phyloP scores from a whole-genome alignment of 805 yeast genomes.

The Zygotorulaspora chibaensis region DNA sequence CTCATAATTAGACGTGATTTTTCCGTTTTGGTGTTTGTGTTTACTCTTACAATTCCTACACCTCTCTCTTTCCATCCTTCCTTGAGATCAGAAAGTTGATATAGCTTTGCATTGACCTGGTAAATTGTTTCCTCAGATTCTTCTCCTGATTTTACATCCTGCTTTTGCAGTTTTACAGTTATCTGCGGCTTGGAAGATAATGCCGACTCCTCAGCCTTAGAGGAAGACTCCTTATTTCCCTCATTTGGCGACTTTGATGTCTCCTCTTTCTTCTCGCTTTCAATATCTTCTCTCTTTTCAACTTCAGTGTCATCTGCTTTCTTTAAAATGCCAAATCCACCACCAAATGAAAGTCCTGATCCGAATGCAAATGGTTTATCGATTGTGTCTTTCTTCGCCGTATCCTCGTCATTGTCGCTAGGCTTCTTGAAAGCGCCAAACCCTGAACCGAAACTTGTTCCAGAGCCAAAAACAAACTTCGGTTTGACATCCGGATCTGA shows the following conservation, averaged over 20 bases:
- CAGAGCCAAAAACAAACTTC: constrained; percentile 53
- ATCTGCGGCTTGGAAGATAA: constrained; percentile 40
- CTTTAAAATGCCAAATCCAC: constrained; percentile 30
- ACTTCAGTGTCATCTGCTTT: constrained; percentile 8
- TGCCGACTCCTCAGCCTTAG: constrained; percentile 30
- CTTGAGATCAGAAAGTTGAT: constrained; percentile 59
- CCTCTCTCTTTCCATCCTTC: constrained; percentile 97
- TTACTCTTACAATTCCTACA: constrained; percentile 79
- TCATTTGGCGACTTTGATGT: constrained; percentile 10
- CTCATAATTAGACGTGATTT: constrained; percentile 82
- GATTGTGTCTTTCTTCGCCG: constrained; percentile 2
- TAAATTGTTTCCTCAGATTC: constrained; percentile 73
- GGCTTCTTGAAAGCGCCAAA: constrained; percentile 33
- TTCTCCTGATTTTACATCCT: constrained; percentile 77
- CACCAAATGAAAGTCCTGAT: constrained; percentile 42
- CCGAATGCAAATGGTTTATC: constrained; percentile 40
- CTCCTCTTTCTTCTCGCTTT: constrained; percentile 11
- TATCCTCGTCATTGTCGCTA: constrained; percentile 10
- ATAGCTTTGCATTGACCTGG: constrained; percentile 72
- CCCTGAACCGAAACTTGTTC: constrained; percentile 46
- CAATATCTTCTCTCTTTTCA: constrained; percentile 6
- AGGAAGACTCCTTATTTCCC: constrained; percentile 10
- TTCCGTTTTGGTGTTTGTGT: constrained; percentile 39
- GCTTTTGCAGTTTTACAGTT: constrained; percentile 57
- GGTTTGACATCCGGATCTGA: constrained; percentile 30